Evolutionary conservation across 108 stramenopile genomes (phyloP).

Genomic region (Mediolabrus comicus): DNA sequence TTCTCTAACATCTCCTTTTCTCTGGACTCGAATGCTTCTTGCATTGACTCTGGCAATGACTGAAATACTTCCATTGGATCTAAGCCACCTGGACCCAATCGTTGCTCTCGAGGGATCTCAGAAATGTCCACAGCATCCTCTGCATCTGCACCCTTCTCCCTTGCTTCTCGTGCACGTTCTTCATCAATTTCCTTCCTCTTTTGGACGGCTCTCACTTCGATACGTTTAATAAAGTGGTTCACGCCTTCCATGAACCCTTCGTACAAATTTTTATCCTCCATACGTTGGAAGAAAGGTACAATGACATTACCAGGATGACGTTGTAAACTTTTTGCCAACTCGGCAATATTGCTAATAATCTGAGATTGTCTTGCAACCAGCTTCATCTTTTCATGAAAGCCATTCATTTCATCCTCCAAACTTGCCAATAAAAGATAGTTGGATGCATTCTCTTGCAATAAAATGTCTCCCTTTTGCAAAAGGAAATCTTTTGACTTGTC

Average conservation of each 20-base stretch:
- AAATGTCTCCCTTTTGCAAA: conserved; percentile 77
- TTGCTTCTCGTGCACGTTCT: conserved; percentile 49
- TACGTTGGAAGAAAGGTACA: conserved; percentile 89
- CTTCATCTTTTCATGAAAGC: conserved; percentile 93
- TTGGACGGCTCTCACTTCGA: conserved; percentile 89
- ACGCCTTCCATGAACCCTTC: conserved; percentile 84
- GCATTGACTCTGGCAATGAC: conserved; percentile 81
- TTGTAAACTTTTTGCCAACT: conserved; percentile 88
- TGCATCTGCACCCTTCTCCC: conserved; percentile 46
- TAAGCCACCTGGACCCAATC: conserved; percentile 95
- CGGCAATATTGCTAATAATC: conserved; percentile 95
- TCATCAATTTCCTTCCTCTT: conserved; percentile 93
- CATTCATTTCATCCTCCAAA: conserved; percentile 99
- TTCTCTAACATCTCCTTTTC: conserved; percentile 79
- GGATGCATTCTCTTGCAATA: conserved; percentile 95
- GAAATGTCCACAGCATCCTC: conserved; percentile 71
- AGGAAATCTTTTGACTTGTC: conserved; percentile 89
- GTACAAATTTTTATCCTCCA: conserved; percentile 76
- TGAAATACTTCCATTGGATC: conserved; percentile 97
- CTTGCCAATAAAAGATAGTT: conserved; percentile 93
- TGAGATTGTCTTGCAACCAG: conserved; percentile 89
- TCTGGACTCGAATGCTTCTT: conserved; percentile 92
- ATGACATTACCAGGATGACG: conserved; percentile 98
- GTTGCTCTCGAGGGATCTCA: conserved; percentile 73
- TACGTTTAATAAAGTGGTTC: conserved; percentile 78